These are phyloP conservation scores for Sphaerulina musiva DNA, from an alignment of 2,329 filamentous ascomycete species.

Conservation along the genomic window DNA sequence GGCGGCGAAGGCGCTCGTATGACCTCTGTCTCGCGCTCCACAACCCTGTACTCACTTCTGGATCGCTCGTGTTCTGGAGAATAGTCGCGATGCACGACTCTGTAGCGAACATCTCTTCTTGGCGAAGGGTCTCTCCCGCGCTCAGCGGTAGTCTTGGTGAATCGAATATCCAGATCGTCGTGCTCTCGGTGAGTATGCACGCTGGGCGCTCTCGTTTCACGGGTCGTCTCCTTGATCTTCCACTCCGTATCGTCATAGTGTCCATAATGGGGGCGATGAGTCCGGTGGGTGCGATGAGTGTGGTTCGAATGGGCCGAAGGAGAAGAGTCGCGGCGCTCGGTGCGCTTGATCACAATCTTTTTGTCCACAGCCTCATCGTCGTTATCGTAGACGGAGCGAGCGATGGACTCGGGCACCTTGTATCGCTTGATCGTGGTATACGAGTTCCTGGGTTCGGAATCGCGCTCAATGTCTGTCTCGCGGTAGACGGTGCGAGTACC, in stretches of 20 bases:
- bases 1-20: slow-evolving; percentile 33
- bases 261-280: slow-evolving; percentile 1
- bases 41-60: slow-evolving; percentile 34
- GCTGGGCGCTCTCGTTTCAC: slow-evolving; percentile 15
- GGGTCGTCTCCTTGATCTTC: slow-evolving; percentile 23
- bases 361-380: slow-evolving; percentile 37
- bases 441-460: slow-evolving; percentile 40
- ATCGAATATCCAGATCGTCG: slow-evolving; percentile 32
- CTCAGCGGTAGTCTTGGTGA: slow-evolving; percentile 35
- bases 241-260: slow-evolving; percentile 26
- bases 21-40: slow-evolving; percentile 34
- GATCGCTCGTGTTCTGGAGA: slow-evolving; percentile 20
- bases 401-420: slow-evolving; percentile 46
- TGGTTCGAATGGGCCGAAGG: slow-evolving; percentile 11
- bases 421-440: slow-evolving; percentile 57
- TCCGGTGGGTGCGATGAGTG: slow-evolving; percentile 11
- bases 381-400: slow-evolving; percentile 31
- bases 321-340: slow-evolving; percentile 18
- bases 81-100: slow-evolving; percentile 30
- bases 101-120: slow-evolving; percentile 25
- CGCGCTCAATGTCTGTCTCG: slow-evolving; percentile 42
- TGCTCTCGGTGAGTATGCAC: slow-evolving; percentile 11
- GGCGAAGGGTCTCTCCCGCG: slow-evolving; percentile 24
- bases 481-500: slow-evolving; percentile 36
- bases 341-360: slow-evolving; percentile 43